A percentile compares a stretch with the other conserved stretches of the same genome.
Conservation (phyloP, 2,329 filamentous ascomycete genomes). For the Xylaria sp. region DNA sequence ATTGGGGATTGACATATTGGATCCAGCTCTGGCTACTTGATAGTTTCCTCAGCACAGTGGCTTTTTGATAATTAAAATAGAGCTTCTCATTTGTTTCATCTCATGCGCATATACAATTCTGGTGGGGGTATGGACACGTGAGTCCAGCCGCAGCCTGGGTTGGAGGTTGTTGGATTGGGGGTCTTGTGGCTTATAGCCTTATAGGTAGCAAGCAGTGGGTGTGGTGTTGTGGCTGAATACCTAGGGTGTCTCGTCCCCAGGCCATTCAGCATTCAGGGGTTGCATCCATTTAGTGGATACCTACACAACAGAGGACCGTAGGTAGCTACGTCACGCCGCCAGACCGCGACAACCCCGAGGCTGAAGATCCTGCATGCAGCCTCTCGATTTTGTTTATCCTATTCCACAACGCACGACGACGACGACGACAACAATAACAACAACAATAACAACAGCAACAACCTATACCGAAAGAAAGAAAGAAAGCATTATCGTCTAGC, state of each 20-base stretch:
- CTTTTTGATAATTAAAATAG: neutral
- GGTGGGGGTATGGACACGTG: slow-evolving; percentile 9
- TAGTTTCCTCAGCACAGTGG: neutral
- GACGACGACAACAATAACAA: neutral
- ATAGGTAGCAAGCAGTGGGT: neutral
- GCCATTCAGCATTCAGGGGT: neutral
- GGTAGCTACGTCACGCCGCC: slow-evolving; percentile 22
- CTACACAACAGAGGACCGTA: neutral
- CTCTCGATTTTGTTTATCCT: slow-evolving; percentile 13
- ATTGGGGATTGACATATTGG: slow-evolving; percentile 72
- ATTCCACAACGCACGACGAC: slow-evolving; percentile 17
- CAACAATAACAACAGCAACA: neutral
- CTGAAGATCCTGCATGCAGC: slow-evolving; percentile 34
- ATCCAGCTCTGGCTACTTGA: neutral
- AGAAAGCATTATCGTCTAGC: neutral
- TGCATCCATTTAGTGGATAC: neutral
- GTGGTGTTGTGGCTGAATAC: slow-evolving; percentile 7
- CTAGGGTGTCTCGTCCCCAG: neutral
- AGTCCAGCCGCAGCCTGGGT: neutral
- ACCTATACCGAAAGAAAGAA: neutral
- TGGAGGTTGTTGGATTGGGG: neutral
- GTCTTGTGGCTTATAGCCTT: slow-evolving; percentile 4
- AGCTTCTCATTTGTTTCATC: neutral
- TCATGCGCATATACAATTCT: neutral
- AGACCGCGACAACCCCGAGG: slow-evolving; percentile 27